A percentile compares a stretch with the other conserved stretches of the same genome.
These are phyloP conservation scores for Osmanthus fragrans DNA, from an alignment of 257 asterid species.

Conservation along the genomic window DNA sequence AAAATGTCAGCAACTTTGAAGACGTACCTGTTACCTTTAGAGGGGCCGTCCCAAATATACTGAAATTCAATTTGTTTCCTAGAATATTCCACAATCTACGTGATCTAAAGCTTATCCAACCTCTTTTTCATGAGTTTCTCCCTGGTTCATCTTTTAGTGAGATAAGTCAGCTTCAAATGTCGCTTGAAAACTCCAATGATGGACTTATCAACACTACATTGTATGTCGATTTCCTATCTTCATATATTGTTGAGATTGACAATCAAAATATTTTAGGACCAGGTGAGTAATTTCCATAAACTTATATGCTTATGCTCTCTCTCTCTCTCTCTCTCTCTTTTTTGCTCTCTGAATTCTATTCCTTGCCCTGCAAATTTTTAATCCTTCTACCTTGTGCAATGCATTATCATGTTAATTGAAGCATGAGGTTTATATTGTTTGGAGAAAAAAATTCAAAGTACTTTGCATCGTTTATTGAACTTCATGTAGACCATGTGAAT, in stretches of 20 bases:
- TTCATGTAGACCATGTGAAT: not conserved
- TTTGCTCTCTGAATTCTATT: not conserved
- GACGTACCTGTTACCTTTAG: slow-evolving; percentile 65
- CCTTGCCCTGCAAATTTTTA: not conserved
- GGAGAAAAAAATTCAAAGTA: not conserved
- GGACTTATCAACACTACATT: slow-evolving; percentile 84
- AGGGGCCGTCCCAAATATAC: slow-evolving; percentile 70
- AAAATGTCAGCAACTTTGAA: slow-evolving; percentile 53
- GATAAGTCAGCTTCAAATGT: slow-evolving; percentile 59
- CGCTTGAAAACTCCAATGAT: slow-evolving; percentile 60
- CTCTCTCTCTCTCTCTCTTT: not conserved
- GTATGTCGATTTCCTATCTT: slow-evolving; percentile 75
- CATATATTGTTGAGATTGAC: slow-evolving; percentile 80
- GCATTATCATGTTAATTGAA: slow-evolving; percentile 2
- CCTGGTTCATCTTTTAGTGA: slow-evolving; percentile 81
- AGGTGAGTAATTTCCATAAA: slow-evolving; percentile 59
- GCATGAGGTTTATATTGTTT: not conserved
- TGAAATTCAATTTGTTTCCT: slow-evolving; percentile 86
- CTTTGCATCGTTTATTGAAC: not conserved
- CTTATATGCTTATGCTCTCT: not conserved
- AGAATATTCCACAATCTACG: slow-evolving; percentile 66
- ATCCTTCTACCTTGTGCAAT: slow-evolving; percentile 13
- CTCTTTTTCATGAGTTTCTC: slow-evolving; percentile 84
- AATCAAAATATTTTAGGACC: slow-evolving; percentile 72
- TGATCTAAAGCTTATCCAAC: slow-evolving; percentile 82